Evolutionary conservation across 2,329 filamentous ascomycete species (phyloP), one percentile per base, ranked within the genome.

Genomic region (Blastomyces emzantsi): DNA sequence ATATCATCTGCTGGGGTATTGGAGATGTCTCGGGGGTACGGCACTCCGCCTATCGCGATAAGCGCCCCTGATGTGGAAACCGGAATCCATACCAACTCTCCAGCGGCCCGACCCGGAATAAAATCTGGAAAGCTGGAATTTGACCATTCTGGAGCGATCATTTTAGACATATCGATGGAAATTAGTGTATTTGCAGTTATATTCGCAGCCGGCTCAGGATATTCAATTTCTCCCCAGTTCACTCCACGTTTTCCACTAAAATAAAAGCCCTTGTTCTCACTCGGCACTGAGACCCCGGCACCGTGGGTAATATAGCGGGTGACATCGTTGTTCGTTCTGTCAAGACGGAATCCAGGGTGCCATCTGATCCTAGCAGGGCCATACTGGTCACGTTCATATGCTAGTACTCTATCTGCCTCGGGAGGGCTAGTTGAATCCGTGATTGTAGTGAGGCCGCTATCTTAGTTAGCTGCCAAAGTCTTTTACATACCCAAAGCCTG

Each of bases 181-280:
- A 90, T 83, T 39, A 91, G 74, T 1, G 76, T 83, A 63, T 83
- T 71, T 1, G 86, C 85, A 2, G 80, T 73, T 0, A 69, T 61
- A 2, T 76, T 76, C 0, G 72, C 69, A 39, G 80, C 76, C 5
- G n/a, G 17, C 0, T 64, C 61, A 7, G 70, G 61, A 11, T 70
- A 69, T 63, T 77, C 79, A 54, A 89, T 81, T 0, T 78, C 74
- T 0, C 84, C 85, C 69, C 76, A 80, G 15, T 74, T 73, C 0
- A 78, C 72, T 0, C 84, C 80, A 17, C 77, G 81, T 72, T 87
- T 75, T 0, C 88, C 88, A 0, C 85, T 84, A 67, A 90, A 89
- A 68, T 90, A 90, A 78, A 85, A 90, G 0, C 86, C 87, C 67
- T 85, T 81, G 66, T 89, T 87, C 72, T 90, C 88, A 0, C 87